Conservation (phyloP, 805 yeast species). For the Pichia eremophila region DNA sequence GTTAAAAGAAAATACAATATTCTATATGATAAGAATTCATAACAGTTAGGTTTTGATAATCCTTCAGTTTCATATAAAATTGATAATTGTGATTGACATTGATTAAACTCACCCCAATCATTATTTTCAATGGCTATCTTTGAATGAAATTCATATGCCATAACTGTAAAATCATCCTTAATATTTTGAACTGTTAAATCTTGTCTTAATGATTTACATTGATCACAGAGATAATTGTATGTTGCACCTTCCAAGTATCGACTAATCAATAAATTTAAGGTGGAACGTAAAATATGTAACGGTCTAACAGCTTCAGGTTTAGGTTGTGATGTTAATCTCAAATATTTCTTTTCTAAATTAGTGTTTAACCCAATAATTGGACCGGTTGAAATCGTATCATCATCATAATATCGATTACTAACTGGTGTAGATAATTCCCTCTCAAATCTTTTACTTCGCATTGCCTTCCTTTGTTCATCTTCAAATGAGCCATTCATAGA, state of each 20-base stretch:
- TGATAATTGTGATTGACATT: constrained; percentile 78
- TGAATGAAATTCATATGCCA: constrained; percentile 80
- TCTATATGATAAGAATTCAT: constrained; percentile 67
- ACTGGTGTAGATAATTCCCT: constrained; percentile 19
- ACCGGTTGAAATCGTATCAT: constrained; percentile 3
- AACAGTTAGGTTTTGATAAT: constrained; percentile 24
- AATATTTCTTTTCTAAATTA: constrained; percentile 64
- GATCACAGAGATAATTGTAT: constrained; percentile 78
- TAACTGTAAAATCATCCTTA: constrained; percentile 62
- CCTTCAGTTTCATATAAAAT: constrained; percentile 42
- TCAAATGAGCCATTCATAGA: not conserved
- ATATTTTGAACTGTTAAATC: constrained; percentile 89
- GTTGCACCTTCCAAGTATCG: constrained; percentile 43
- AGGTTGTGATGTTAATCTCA: constrained; percentile 85
- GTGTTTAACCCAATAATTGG: constrained; percentile 54
- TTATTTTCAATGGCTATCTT: constrained; percentile 73
- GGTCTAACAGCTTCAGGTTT: constrained; percentile 82
- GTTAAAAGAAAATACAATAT: constrained; percentile 70
- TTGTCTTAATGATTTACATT: constrained; percentile 85
- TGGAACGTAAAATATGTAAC: constrained; percentile 43
- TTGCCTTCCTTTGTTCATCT: not conserved
- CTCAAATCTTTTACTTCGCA: constrained; percentile 42
- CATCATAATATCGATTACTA: constrained; percentile 1
- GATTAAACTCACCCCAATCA: constrained; percentile 92
- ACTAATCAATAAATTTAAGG: constrained; percentile 43